Conservation (phyloP, 2,329 filamentous ascomycete species). For the Fonsecaea erecta region DNA sequence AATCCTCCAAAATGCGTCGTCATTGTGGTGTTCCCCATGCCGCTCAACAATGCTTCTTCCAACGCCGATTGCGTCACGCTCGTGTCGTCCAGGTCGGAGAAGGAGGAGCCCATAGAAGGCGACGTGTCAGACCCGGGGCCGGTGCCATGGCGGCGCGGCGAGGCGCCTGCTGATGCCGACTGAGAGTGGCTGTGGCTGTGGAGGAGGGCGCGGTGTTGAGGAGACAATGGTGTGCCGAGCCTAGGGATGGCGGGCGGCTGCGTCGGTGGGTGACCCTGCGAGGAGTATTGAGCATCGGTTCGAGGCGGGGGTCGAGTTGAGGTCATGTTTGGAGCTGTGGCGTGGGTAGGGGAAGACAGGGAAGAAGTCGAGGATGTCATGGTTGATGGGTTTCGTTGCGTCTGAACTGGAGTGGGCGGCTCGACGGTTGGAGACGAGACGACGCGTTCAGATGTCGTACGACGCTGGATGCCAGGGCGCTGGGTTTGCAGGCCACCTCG, state of each 20-base stretch:
- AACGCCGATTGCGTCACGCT: slow-evolving; percentile 68
- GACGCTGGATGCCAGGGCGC: slow-evolving; percentile 37
- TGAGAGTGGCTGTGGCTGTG: slow-evolving; percentile 34
- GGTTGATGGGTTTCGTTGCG: slow-evolving; percentile 43
- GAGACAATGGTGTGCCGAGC: slow-evolving; percentile 41
- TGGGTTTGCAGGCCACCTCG: slow-evolving; percentile 41
- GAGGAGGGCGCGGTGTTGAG: slow-evolving; percentile 56
- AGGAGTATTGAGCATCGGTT: neutral
- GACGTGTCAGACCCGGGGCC: slow-evolving; percentile 56
- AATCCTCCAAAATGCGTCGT: slow-evolving; percentile 45
- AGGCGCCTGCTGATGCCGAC: slow-evolving; percentile 15
- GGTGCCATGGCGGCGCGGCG: slow-evolving; percentile 41
- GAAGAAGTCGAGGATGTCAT: slow-evolving; percentile 34
- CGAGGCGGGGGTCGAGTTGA: slow-evolving; percentile 5
- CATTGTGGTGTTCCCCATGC: slow-evolving; percentile 58
- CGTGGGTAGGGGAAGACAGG: slow-evolving; percentile 20
- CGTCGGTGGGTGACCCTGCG: neutral
- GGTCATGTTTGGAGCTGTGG: neutral
- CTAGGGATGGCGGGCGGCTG: slow-evolving; percentile 3
- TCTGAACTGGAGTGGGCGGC: slow-evolving; percentile 32
- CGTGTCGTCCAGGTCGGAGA: slow-evolving; percentile 68
- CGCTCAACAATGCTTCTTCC: slow-evolving; percentile 66
- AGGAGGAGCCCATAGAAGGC: slow-evolving; percentile 68
- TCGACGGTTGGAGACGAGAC: slow-evolving; percentile 31
- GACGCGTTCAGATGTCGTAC: slow-evolving; percentile 39